phyloP scores from a whole-genome alignment of 495 filamentous ascomycete species.

The Penicillium goetzii region DNA sequence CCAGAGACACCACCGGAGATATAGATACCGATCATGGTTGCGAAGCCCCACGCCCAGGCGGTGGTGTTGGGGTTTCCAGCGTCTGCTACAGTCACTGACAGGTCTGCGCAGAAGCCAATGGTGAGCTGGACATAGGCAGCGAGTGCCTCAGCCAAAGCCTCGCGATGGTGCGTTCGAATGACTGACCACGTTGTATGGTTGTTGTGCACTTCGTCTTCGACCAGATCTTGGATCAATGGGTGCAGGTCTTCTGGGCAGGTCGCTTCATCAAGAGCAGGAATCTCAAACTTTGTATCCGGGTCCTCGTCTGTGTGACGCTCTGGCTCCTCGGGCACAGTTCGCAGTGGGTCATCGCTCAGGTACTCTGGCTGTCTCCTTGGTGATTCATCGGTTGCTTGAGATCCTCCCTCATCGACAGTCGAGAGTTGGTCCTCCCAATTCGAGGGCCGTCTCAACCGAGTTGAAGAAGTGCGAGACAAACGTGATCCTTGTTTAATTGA shows the following conservation, averaged over 20 bases:
- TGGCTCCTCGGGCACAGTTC: conserved; percentile 26
- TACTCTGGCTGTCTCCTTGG: conserved; percentile 17
- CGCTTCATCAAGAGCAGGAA: conserved; percentile 31
- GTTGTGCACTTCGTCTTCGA: conserved; percentile 52
- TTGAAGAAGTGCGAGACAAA: conserved; percentile 36
- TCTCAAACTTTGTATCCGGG: conserved; percentile 19
- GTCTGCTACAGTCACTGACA: conserved; percentile 50
- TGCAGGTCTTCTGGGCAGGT: conserved; percentile 46
- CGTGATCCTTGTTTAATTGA: conserved; percentile 28
- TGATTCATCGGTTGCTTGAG: conserved; percentile 19
- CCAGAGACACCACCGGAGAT: conserved; percentile 60
- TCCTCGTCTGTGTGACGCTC: conserved; percentile 15
- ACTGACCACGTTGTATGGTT: conserved; percentile 58
- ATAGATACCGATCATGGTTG: conserved; percentile 61
- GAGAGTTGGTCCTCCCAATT: conserved; percentile 32
- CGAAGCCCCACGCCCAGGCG: conserved; percentile 59
- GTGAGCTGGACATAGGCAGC: conserved; percentile 49
- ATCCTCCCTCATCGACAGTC: conserved; percentile 32
- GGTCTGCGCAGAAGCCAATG: conserved; percentile 53
- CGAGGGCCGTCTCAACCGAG: conserved; percentile 30
- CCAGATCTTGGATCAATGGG: conserved; percentile 43
- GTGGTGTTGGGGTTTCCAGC: conserved; percentile 51
- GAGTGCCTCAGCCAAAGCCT: conserved; percentile 55
- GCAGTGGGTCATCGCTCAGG: conserved; percentile 27
- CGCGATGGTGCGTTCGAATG: conserved; percentile 53